phyloP scores from a whole-genome alignment of 2,329 filamentous ascomycete species.

The Trichoderma atroviride region DNA sequence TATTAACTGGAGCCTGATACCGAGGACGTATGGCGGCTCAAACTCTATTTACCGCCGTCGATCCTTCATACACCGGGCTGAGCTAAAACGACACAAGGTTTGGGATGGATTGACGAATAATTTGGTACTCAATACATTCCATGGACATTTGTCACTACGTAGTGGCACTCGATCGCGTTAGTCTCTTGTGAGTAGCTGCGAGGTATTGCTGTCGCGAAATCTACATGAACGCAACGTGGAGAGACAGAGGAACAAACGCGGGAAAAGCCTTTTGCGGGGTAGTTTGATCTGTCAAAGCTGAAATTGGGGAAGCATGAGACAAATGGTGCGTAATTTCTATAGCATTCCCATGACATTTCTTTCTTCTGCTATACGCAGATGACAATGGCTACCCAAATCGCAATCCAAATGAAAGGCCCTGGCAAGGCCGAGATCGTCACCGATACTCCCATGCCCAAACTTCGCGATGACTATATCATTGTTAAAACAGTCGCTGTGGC shows the following conservation, averaged over 20 bases:
- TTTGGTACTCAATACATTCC: neutral
- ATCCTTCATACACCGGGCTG: neutral
- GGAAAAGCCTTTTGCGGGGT: conserved; percentile 11
- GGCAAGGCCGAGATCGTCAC: conserved; percentile 23
- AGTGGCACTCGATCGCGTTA: neutral
- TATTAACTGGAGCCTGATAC: neutral
- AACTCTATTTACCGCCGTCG: conserved; percentile 14
- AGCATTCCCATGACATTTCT: no score
- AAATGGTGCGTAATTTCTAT: neutral
- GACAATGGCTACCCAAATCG: conserved; percentile 22
- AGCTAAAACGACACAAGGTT: neutral
- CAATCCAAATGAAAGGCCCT: conserved; percentile 24
- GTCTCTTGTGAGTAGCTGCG: neutral
- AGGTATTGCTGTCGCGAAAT: neutral
- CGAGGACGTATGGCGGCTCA: neutral
- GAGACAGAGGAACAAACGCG: neutral
- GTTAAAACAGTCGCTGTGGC: conserved; percentile 40
- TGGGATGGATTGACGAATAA: neutral
- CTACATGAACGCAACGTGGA: neutral
- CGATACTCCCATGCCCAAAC: conserved; percentile 24
- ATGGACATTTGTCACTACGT: neutral
- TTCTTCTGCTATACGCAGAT: neutral
- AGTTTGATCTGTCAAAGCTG: neutral
- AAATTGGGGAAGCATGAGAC: neutral
- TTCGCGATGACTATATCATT: conserved; percentile 36